Evolutionary conservation across 805 yeast species (phyloP).

Genomic region (Grigorovia transvaalensis): DNA sequence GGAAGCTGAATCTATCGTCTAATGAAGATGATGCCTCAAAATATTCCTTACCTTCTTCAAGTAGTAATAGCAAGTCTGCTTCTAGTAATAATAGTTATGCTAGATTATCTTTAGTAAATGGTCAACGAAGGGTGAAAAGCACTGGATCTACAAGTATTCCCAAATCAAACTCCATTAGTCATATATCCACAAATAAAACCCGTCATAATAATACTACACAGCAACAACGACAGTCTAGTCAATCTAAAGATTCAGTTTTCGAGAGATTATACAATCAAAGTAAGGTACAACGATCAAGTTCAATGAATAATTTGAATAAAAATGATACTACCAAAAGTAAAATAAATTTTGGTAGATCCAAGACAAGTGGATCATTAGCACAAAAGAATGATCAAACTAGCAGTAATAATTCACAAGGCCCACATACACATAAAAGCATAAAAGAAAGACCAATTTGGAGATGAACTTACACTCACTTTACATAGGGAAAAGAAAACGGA

Average conservation of each 20-base stretch:
- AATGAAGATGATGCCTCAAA: neutral
- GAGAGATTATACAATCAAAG: slow-evolving; percentile 18
- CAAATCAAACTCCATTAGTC: neutral
- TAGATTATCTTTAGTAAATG: neutral
- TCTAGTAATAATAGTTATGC: neutral
- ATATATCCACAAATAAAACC: neutral
- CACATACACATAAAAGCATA: neutral
- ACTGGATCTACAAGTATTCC: neutral
- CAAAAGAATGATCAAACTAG: neutral
- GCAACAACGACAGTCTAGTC: neutral
- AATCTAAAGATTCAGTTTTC: slow-evolving; percentile 13
- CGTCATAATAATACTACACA: neutral
- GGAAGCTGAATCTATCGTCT: neutral
- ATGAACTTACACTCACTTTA: neutral
- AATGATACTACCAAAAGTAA: neutral
- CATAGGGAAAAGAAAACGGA: neutral
- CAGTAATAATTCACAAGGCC: neutral
- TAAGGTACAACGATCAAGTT: slow-evolving; percentile 15
- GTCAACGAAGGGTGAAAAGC: neutral
- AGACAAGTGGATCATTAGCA: slow-evolving; percentile 10
- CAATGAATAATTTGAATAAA: slow-evolving; percentile 11
- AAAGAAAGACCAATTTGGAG: slow-evolving; percentile 11
- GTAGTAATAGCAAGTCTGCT: too few relatives aligned
- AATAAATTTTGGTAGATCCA: slow-evolving; percentile 9
- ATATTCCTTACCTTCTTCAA: neutral